phyloP scores from a whole-genome alignment of 768 basidiomycete species.

The Pisolithus albus region DNA sequence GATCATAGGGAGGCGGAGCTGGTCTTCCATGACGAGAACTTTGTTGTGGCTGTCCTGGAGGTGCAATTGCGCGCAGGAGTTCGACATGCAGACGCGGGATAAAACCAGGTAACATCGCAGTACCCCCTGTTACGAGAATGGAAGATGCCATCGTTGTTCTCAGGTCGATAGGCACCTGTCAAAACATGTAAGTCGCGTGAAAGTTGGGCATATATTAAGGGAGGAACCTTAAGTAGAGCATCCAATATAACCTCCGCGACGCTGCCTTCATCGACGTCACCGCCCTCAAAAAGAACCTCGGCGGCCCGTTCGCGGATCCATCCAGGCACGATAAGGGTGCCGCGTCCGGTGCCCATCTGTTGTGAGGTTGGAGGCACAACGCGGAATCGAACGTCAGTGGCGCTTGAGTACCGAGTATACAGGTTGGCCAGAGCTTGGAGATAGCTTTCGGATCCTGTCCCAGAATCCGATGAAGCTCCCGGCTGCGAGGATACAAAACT shows the following conservation, averaged over 20 bases:
- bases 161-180: conserved; percentile 83
- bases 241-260: conserved; percentile 78
- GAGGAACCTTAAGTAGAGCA: conserved; percentile 60
- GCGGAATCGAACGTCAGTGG: conserved; percentile 63
- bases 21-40: conserved; percentile 33
- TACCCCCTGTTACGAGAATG: conserved; percentile 84
- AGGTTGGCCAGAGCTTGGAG: conserved; percentile 61
- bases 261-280: conserved; percentile 82
- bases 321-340: conserved; percentile 81
- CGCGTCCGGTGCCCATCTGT: conserved; percentile 64
- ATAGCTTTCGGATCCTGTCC: conserved; percentile 15
- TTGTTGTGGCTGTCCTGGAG: conserved; percentile 28
- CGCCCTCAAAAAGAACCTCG: conserved; percentile 85
- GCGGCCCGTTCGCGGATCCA: conserved; percentile 92
- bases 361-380: conserved; percentile 63
- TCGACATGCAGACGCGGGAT: conserved; percentile 82
- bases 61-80: conserved; percentile 55
- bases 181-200: not conserved
- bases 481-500: conserved; percentile 43
- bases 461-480: conserved; percentile 41
- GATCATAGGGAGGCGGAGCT: conserved; percentile 55
- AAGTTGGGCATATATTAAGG: not conserved
- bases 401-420: conserved; percentile 72
- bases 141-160: conserved; percentile 77
- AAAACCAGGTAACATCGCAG: conserved; percentile 87